Base-by-base conservation (phyloP, 176 grass and related monocot genomes). In the Tillandsia leiboldiana region DNA sequence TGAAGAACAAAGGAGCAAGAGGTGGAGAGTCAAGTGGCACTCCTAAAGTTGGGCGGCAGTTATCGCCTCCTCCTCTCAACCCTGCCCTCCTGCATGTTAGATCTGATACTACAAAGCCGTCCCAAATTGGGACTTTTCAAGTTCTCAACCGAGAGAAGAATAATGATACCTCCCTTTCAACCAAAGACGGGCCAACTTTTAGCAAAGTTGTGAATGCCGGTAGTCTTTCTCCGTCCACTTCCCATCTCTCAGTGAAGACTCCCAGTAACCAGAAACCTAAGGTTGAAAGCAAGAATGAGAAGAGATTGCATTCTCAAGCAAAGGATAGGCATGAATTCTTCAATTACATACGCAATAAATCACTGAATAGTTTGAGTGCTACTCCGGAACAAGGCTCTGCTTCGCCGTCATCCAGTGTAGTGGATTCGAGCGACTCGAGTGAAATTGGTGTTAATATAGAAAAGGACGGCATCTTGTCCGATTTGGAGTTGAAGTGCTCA, bases 251-350 rank as follows among this genome's bases (percentile, higher is more conserved):
- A 10, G 9, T 70, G 26, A 84, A 79, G 65, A 84, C 29, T 61
- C 77, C 77, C 1, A 80, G 23, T 2, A 78, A 63, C 49, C 66
- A 70, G 50, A 77, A 64, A 26, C 26, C 33, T 23, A 76, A 57
- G 20, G n/a, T 54, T 15, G 62, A 75, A 11, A 56, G 10, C 14
- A 76, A 68, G 51, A 51, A 67, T 23, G 81, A 83, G 26, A 83
- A 63, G 50, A 83, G 68, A 28, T 17, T 65, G 7, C 70, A 75
- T 68, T 79, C 71, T 6, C 82, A 85, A 64, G 77, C 82, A 9
- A 74, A 74, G 66, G 78, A 79, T 49, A 85, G 76, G 59, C 73
- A 75, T 51, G 82, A 79, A 28, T 85, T 85, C 77, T 85, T 85
- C 23, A 85, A 70, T 53, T 59, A 59, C 56, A 61, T 85, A 18